Percentiles rank a stretch among this genome's conserved stretches.
Evolutionary conservation across 305 asterid species (phyloP).

Genomic region (Fraxinus baroniana): DNA sequence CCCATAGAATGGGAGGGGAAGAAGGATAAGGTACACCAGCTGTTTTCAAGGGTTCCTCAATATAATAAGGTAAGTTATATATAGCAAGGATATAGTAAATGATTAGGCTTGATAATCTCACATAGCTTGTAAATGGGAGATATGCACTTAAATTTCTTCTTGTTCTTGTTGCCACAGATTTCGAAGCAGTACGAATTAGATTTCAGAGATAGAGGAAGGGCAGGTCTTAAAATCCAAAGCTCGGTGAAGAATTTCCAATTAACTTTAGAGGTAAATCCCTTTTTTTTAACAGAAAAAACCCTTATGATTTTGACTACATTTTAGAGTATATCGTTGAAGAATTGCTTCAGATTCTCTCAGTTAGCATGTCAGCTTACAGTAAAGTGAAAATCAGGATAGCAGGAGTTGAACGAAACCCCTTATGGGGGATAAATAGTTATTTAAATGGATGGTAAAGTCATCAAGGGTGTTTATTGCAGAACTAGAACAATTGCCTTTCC

Average conservation of each 20-base stretch:
- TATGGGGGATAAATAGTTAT: neutral
- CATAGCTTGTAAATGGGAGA: neutral
- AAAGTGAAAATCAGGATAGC: neutral
- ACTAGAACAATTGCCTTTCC: neutral
- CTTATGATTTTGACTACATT: neutral
- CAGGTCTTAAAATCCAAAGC: conserved; percentile 72
- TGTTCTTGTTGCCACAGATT: conserved; percentile 35
- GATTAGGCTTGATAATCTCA: conserved; percentile 1
- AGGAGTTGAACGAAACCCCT: neutral
- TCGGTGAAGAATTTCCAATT: conserved; percentile 90
- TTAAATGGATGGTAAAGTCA: neutral
- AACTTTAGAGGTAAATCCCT: conserved; percentile 60
- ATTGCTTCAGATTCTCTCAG: neutral
- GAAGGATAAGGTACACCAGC: conserved; percentile 68
- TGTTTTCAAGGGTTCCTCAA: conserved; percentile 72
- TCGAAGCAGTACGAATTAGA: conserved; percentile 74
- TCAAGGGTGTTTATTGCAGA: neutral
- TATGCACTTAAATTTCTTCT: neutral
- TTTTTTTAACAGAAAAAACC: neutral
- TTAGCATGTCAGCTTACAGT: neutral
- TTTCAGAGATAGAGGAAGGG: conserved; percentile 74
- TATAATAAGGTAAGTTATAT: conserved; percentile 63
- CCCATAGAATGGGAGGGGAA: conserved; percentile 73
- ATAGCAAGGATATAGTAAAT: neutral
- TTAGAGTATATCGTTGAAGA: neutral